These are phyloP conservation scores for Botryococcus braunii DNA, from an alignment of 163 green algal genomes.

Conservation along the genomic window DNA sequence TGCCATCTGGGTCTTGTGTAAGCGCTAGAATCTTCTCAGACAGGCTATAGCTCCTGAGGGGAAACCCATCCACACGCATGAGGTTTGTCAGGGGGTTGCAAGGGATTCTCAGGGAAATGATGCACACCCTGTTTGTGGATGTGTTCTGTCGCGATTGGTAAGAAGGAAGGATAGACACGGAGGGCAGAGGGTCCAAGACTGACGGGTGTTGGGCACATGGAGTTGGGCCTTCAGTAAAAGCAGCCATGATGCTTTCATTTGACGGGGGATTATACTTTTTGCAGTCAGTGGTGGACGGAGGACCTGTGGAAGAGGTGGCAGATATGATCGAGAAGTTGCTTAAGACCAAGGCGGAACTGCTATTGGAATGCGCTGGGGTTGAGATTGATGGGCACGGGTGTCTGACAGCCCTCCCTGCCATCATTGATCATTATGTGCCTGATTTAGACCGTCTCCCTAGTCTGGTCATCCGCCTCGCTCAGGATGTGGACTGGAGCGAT, in stretches of 20 bases:
- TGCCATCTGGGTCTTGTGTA: no score
- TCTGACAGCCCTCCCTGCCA: conserved; percentile 51
- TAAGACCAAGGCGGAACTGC: conserved; percentile 50
- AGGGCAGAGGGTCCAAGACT: no score
- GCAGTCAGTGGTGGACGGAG: no score
- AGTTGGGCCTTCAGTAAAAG: no score
- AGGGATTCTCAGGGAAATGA: not conserved
- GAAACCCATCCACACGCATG: no score
- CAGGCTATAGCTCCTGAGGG: no score
- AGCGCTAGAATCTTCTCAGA: no score
- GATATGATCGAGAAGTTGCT: conserved; percentile 54
- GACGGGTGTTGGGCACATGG: no score
- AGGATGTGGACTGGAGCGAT: conserved; percentile 67
- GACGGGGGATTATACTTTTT: no score
- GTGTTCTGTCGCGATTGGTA: not conserved
- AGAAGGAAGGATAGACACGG: no score
- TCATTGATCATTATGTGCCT: conserved; percentile 60
- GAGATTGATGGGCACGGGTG: conserved; percentile 13
- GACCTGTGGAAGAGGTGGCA: conserved; percentile 45
- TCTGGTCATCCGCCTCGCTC: conserved; percentile 63
- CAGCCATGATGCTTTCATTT: no score
- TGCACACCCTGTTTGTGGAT: not conserved
- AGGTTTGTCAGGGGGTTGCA: no score
- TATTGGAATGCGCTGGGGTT: conserved; percentile 62
- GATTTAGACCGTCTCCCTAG: conserved; percentile 58